Evolutionary conservation across 2,329 filamentous ascomycete species (phyloP), one percentile per base, ranked within the genome.

Genomic region (Hymenoscyphus infarciens): DNA sequence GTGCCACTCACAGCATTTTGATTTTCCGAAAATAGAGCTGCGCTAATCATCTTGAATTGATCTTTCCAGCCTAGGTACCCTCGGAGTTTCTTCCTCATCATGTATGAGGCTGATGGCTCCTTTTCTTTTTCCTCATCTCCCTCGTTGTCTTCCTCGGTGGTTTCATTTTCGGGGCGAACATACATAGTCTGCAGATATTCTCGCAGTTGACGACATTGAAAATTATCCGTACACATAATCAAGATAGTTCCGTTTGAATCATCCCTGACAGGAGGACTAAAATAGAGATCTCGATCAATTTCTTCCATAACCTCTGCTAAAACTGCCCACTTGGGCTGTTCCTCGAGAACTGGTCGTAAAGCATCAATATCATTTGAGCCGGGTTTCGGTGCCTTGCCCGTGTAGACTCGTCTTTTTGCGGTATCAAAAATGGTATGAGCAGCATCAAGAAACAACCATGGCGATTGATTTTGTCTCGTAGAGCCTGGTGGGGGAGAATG

Each of bases 391-490:
- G 79, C 78, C 19, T 85, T 88, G 4, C 87, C 87, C 8, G 89
- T 86, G 72, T 97, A 99, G 5, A 97, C 94, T 68, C 95, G 83
- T 61, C 88, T 85, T 74, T 92, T 95, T 1, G 95, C 92, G 3
- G 91, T 92, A 64, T 93, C 90, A 68, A 99, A 98, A 13, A 99
- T 91, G 16, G 91, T 93, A 75, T 98, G 91, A 0, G 95, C 94
- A 27, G 94, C 93, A 75, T 98, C 95, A 5, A 98, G 83, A 70
- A 97, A 98, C 35, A 99, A 81, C 95, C 95, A 99, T 0, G 95
- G 95, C 0, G 93, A 96, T 70, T 97, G 92, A 38, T 88, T 93
- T 72, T 97, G 91, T 66, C 88, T 86, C 2, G 87, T 97, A 2
- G 92, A 94, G 0, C 92, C 93, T 8, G 92, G 90, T 1, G 91